Base-by-base conservation (phyloP, 2,329 filamentous ascomycete species). In the Arthrobotrys iridis region DNA sequence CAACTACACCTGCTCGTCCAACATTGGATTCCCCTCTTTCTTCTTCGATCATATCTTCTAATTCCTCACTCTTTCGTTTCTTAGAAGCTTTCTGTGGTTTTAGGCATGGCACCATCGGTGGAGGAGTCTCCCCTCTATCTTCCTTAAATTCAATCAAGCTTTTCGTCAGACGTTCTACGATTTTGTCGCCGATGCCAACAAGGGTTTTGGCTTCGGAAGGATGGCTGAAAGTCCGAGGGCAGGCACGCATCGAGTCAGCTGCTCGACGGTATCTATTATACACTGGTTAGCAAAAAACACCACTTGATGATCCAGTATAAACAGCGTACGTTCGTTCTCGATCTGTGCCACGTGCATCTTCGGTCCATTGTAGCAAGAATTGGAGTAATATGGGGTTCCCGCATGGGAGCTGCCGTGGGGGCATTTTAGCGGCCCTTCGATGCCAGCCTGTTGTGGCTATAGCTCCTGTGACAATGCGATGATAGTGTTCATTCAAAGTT, bases 321-420 rank as follows among this genome's bases (percentile, higher is more conserved):
- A n/a, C 2, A 28, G 45, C 63, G 18, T 59, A 77, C 41, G 45
- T 59, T 64, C 71, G 59, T 48, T 68, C 59, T 22, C 63, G 43
- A 18, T 76, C 71, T 11, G 71, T 65, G 7, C 62, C 88, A 55
- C 86, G 85, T 10, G 90, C 91, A 41, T 86, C 81, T 46, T 93
- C 90, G 57, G 90, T 86, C 90, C 90, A 93, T 83, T 93, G 90
- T 79, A 91, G 89, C 58, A 93, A 88, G 88, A 90, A 93, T 77
- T 83, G 83, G 8, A 93, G 85, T 6, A 93, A 85, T 41, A 92
- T 84, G 3, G 91, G 89, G 79, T 95, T 95, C 13, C 88, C 86
- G 77, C 87, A 89, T 35, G 50, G 72, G 28, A 75, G 71, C 33
- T 52, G 46, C 20, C 13, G 41, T n/a, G 52, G 60, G 35, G 55